Evolutionary conservation across 1,139 yeast genomes (phyloP).

Genomic region (Scheffersomyces segobiensis): DNA sequence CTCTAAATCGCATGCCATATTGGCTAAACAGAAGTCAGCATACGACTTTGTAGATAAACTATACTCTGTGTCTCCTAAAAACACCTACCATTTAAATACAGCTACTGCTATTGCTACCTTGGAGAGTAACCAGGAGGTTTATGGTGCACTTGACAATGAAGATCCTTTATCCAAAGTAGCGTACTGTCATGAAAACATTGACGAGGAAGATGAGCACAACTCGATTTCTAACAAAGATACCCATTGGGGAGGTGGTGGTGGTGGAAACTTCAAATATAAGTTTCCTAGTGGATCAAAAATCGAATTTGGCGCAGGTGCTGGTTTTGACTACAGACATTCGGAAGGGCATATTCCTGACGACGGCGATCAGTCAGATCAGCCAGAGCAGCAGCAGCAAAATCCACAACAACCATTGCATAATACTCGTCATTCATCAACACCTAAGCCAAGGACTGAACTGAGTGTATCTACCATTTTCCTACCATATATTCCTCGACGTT

Average conservation of each 20-base stretch:
- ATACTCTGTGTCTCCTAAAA: conserved; percentile 43
- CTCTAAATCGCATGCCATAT: not conserved
- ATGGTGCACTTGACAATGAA: conserved; percentile 8
- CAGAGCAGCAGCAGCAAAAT: not conserved
- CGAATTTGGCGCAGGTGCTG: conserved; percentile 31
- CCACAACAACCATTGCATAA: not conserved
- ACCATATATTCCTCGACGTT: not conserved
- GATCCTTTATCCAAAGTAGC: conserved; percentile 11
- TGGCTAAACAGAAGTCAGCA: not conserved
- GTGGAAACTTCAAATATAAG: conserved; percentile 25
- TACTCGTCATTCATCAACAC: not conserved
- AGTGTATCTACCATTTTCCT: not conserved
- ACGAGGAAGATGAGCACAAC: conserved; percentile 11
- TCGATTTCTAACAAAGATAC: conserved; percentile 3
- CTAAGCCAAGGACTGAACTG: not conserved
- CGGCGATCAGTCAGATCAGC: conserved; percentile 2
- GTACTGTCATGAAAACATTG: conserved; percentile 10
- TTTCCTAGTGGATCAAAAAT: conserved; percentile 25
- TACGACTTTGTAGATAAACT: conserved; percentile 34
- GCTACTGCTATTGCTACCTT: conserved; percentile 32
- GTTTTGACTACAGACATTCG: conserved; percentile 22
- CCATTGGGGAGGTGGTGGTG: conserved; percentile 26
- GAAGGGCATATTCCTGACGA: conserved; percentile 7
- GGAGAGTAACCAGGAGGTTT: conserved; percentile 12
- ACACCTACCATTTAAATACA: conserved; percentile 36